A percentile compares a stretch with the other conserved stretches of the same genome.
Conservation (phyloP, 805 yeast species). For the Brettanomyces custersianus region DNA sequence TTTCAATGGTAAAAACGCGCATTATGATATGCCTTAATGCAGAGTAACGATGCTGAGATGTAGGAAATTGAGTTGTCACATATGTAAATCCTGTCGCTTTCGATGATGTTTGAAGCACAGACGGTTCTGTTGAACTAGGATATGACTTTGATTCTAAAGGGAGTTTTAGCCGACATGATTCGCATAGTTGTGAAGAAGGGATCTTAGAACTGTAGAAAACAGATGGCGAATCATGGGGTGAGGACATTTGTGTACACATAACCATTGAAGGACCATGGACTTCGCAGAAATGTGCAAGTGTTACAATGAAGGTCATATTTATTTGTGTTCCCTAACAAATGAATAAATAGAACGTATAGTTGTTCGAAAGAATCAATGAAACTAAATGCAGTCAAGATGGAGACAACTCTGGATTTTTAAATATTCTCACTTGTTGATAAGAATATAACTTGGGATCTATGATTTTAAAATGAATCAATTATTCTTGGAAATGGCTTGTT, state of each 20-base stretch:
- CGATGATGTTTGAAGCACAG: slow-evolving; percentile 8
- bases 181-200: slow-evolving; percentile 33
- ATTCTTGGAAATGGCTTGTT: too few species aligned
- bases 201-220: slow-evolving; percentile 32
- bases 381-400: too few species aligned
- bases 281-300: slow-evolving; percentile 71
- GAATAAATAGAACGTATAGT: too few species aligned
- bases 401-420: too few species aligned
- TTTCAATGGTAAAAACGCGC: slow-evolving; percentile 60
- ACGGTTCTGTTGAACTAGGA: slow-evolving; percentile 1
- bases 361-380: too few species aligned
- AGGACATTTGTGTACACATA: slow-evolving; percentile 45
- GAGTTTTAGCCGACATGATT: slow-evolving; percentile 48
- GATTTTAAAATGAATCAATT: too few species aligned
- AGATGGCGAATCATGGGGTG: slow-evolving; percentile 2
- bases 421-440: too few species aligned
- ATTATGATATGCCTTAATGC: slow-evolving; percentile 50
- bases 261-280: slow-evolving; percentile 66
- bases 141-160: slow-evolving; percentile 24
- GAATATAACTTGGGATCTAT: too few species aligned
- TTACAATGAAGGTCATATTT: slow-evolving; percentile 37
- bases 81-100: slow-evolving; percentile 20
- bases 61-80: slow-evolving; percentile 55
- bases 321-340: too few species aligned
- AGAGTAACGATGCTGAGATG: slow-evolving; percentile 40